Evolutionary conservation across 352 stramenopile genomes (phyloP).

Genomic region (Pythium monospermum): DNA sequence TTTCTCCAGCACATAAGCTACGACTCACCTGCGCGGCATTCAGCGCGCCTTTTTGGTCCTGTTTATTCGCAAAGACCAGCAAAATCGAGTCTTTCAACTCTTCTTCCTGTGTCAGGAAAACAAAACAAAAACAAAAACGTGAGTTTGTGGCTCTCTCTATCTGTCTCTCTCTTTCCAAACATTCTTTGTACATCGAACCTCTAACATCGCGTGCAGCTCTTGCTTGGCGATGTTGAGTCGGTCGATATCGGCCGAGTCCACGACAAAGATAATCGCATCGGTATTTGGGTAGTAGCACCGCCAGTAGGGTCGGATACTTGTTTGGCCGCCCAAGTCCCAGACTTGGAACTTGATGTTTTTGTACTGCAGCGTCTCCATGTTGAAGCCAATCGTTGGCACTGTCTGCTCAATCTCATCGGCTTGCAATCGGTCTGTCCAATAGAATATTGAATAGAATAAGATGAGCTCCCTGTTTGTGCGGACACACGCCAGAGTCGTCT

Average conservation of each 20-base stretch:
- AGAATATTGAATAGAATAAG: too few species aligned
- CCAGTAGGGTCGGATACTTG: conserved; percentile 97
- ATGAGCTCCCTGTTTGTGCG: too few species aligned
- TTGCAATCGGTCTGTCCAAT: too few species aligned
- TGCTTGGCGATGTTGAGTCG: conserved; percentile 96
- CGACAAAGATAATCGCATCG: conserved; percentile 99
- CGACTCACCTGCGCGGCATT: conserved; percentile 74
- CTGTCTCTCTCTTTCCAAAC: too few species aligned
- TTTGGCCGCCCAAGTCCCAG: conserved; percentile 99
- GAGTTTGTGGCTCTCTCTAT: too few species aligned
- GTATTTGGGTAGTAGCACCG: conserved; percentile 99
- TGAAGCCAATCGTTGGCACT: too few species aligned
- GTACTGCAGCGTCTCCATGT: conserved; percentile 99
- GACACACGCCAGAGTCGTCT: too few species aligned
- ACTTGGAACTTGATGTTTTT: conserved; percentile 99
- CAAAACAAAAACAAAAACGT: too few species aligned
- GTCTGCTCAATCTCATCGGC: too few species aligned
- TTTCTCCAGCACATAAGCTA: not conserved
- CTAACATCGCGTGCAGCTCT: conserved; percentile 98
- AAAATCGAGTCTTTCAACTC: conserved; percentile 98
- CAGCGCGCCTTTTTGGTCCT: conserved; percentile 96
- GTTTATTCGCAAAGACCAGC: conserved; percentile 99
- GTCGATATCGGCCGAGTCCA: conserved; percentile 98
- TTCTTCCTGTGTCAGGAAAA: conserved; percentile 85
- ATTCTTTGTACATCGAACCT: too few species aligned